These are phyloP conservation scores for Vitis hybrid DNA, from an alignment of 177 flowering plant genomes.

Conservation along the genomic window DNA sequence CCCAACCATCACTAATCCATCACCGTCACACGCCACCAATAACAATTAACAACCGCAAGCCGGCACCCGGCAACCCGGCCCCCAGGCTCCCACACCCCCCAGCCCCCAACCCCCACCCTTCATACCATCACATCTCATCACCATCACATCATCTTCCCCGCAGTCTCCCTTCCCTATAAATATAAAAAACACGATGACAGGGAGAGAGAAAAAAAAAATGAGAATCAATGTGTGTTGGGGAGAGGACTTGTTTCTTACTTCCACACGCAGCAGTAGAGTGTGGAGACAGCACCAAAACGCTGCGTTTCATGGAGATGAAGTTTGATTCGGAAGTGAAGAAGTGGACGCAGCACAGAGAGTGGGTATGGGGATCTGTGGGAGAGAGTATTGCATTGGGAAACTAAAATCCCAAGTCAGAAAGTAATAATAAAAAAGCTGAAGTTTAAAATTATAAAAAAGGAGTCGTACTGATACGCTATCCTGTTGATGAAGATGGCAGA, in stretches of 20 bases:
- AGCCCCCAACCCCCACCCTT: too few species aligned
- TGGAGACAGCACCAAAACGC: background rate
- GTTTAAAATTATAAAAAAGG: slow-evolving; percentile 8
- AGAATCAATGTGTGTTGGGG: background rate
- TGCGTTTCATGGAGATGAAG: too few species aligned
- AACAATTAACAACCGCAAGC: too few species aligned
- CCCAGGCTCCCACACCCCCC: too few species aligned
- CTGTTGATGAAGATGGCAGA: slow-evolving; percentile 26
- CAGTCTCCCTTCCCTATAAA: background rate
- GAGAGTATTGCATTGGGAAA: slow-evolving; percentile 24
- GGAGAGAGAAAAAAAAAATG: background rate
- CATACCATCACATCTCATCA: slow-evolving; percentile 21
- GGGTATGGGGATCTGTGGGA: slow-evolving; percentile 1
- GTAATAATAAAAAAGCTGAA: slow-evolving; percentile 20
- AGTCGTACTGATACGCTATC: slow-evolving; percentile 50
- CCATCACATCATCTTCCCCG: slow-evolving; percentile 26
- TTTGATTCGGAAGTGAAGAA: slow-evolving; percentile 12
- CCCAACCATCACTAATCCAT: too few species aligned
- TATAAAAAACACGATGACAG: too few species aligned
- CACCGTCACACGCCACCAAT: too few species aligned
- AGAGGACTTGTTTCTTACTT: background rate
- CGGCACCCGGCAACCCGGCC: too few species aligned
- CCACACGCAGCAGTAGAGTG: slow-evolving; percentile 1
- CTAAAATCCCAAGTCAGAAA: slow-evolving; percentile 44
- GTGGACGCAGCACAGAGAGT: slow-evolving; percentile 6